Evolutionary conservation across 495 filamentous ascomycete species (phyloP).

Genomic region (Aspergillus carlsbadensis): DNA sequence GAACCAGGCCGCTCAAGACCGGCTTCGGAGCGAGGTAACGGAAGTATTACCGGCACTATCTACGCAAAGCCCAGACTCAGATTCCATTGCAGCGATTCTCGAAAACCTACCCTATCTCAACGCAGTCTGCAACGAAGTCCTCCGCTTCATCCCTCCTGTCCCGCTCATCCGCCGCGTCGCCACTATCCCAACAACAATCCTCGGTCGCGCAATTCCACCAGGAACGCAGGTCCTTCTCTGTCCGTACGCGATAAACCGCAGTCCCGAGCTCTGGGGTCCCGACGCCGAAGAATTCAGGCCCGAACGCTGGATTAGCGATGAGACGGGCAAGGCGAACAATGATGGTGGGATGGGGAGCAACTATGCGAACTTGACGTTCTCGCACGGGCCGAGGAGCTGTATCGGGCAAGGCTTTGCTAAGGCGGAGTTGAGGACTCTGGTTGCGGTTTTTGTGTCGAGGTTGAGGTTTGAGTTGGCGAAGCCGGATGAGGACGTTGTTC

Average conservation of each 20-base stretch:
- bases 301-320: slow-evolving; percentile 36
- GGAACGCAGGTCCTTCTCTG: slow-evolving; percentile 33
- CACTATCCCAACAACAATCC: slow-evolving; percentile 46
- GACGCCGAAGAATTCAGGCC: slow-evolving; percentile 44
- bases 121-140: slow-evolving; percentile 67
- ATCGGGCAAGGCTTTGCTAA: slow-evolving; percentile 1
- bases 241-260: slow-evolving; percentile 32
- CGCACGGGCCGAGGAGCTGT: slow-evolving; percentile 11
- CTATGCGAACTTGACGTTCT: slow-evolving; percentile 8
- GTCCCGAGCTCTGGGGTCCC: slow-evolving; percentile 32
- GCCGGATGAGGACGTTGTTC: not conserved
- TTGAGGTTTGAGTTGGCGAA: not conserved
- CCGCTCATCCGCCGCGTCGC: slow-evolving; percentile 68
- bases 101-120: slow-evolving; percentile 63
- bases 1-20: not conserved
- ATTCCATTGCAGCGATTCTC: slow-evolving; percentile 1
- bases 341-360: slow-evolving; percentile 3
- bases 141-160: slow-evolving; percentile 72
- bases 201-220: slow-evolving; percentile 25
- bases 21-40: not conserved
- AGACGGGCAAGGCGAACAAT: slow-evolving; percentile 1
- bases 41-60: not conserved
- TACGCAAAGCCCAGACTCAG: not conserved
- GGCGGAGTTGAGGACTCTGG: not conserved
- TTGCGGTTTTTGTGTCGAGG: not conserved